A percentile compares a stretch with the other conserved stretches of the same genome.
These are phyloP conservation scores for Xylaria intraflava DNA, from an alignment of 495 filamentous ascomycete genomes.

Conservation along the genomic window DNA sequence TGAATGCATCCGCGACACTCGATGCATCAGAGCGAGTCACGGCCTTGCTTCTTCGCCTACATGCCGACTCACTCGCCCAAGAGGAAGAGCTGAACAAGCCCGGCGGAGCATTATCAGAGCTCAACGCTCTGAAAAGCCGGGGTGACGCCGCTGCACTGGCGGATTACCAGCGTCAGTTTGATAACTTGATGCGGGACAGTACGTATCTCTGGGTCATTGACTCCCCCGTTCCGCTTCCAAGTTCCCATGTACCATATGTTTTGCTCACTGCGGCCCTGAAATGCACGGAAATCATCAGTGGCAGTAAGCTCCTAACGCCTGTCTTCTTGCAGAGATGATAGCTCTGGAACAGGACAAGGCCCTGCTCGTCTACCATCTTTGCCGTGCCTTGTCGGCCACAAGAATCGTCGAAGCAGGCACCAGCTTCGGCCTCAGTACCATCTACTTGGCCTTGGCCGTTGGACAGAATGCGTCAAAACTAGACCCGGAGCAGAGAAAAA, in stretches of 20 bases:
- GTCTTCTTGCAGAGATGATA: constrained; percentile 34
- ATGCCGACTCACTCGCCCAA: constrained; percentile 3
- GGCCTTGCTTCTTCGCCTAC: constrained; percentile 2
- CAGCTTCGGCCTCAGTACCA: constrained; percentile 53
- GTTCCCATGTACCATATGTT: no score
- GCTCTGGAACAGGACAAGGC: constrained; percentile 49
- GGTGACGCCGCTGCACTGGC: not conserved
- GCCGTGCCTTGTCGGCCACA: constrained; percentile 33
- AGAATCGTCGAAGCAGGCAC: constrained; percentile 53
- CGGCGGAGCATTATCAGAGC: not conserved
- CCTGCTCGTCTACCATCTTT: constrained; percentile 43
- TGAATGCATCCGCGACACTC: not conserved
- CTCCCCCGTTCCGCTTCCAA: no score
- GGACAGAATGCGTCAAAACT: constrained; percentile 25
- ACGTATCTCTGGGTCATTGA: not conserved
- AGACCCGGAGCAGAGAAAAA: not conserved
- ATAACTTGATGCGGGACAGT: constrained; percentile 9
- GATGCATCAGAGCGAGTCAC: constrained; percentile 8
- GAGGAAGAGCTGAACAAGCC: constrained; percentile 9
- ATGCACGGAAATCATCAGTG: not conserved
- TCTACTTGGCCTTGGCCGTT: constrained; percentile 53
- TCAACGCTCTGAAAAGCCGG: not conserved
- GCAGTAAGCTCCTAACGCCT: constrained; percentile 4
- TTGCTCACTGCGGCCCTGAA: not conserved
- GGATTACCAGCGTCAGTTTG: constrained; percentile 1